Conservation (phyloP, 305 asterid species). For the Solanum aculeatissimum region DNA sequence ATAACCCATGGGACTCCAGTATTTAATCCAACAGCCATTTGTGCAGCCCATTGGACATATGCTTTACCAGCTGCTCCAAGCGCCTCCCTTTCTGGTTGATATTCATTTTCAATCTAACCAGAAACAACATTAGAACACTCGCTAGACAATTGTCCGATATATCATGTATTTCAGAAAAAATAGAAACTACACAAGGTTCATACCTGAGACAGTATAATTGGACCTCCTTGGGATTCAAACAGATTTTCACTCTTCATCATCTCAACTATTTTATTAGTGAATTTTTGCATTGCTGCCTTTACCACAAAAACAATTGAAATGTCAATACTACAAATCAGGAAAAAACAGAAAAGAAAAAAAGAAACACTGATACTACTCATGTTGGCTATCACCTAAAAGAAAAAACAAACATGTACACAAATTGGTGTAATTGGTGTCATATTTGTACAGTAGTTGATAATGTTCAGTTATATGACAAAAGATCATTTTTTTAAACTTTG, state of each 20-base stretch:
- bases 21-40: conserved; percentile 49
- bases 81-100: conserved; percentile 30
- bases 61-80: conserved; percentile 43
- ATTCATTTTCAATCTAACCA: conserved; percentile 54
- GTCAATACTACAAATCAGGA: not conserved
- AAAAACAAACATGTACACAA: not conserved
- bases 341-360: not conserved
- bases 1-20: conserved; percentile 69
- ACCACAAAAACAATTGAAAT: not conserved
- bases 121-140: not conserved
- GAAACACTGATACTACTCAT: not conserved
- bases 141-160: not conserved
- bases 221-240: conserved; percentile 59
- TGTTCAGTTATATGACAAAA: not conserved
- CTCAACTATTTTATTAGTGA: conserved; percentile 48
- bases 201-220: conserved; percentile 64
- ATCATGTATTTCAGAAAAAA: not conserved
- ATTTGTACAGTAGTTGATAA: not conserved
- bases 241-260: conserved; percentile 49
- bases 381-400: not conserved
- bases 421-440: not conserved
- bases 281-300: conserved; percentile 50
- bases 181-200: not conserved
- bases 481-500: not conserved
- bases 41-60: conserved; percentile 52